These are phyloP conservation scores for Ophiognomonia clavigignenti-juglandacearum DNA, from an alignment of 2,329 filamentous ascomycete genomes.

Conservation along the genomic window DNA sequence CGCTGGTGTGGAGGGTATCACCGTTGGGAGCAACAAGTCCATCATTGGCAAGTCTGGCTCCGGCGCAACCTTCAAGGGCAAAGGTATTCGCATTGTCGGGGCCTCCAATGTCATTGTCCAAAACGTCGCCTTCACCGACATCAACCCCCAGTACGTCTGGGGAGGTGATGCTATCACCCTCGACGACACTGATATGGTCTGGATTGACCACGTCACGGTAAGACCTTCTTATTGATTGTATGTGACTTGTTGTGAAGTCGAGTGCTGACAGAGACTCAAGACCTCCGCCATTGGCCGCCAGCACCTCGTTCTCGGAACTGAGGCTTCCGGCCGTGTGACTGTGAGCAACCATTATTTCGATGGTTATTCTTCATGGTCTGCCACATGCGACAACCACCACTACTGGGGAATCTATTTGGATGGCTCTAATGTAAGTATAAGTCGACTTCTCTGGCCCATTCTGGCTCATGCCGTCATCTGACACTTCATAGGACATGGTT, in stretches of 20 bases:
- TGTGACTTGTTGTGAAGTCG: too few relatives aligned
- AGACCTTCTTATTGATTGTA: too few relatives aligned
- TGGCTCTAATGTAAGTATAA: too few relatives aligned
- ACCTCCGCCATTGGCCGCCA: slow-evolving; percentile 55
- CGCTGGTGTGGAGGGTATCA: slow-evolving; percentile 45
- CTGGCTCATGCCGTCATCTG: too few relatives aligned
- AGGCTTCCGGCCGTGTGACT: slow-evolving; percentile 48
- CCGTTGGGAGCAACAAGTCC: slow-evolving; percentile 52
- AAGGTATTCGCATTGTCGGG: slow-evolving; percentile 46
- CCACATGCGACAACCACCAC: slow-evolving; percentile 54
- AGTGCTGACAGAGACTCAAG: too few relatives aligned
- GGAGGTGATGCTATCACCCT: slow-evolving; percentile 54
- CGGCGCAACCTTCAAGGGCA: slow-evolving; percentile 48
- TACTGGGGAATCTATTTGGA: slow-evolving; percentile 57
- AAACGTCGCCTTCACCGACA: slow-evolving; percentile 49
- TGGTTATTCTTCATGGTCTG: slow-evolving; percentile 47
- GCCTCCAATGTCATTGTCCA: slow-evolving; percentile 56
- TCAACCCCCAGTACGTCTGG: slow-evolving; percentile 54
- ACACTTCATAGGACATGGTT: slow-evolving; percentile 48
- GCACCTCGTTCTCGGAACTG: slow-evolving; percentile 54
- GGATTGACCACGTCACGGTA: slow-evolving; percentile 52
- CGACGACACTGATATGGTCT: slow-evolving; percentile 38
- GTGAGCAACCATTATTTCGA: slow-evolving; percentile 58
- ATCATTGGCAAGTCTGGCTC: slow-evolving; percentile 51
- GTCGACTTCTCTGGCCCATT: too few relatives aligned